Conservation (phyloP, 495 filamentous ascomycete genomes). For the Trichoderma reesei region DNA sequence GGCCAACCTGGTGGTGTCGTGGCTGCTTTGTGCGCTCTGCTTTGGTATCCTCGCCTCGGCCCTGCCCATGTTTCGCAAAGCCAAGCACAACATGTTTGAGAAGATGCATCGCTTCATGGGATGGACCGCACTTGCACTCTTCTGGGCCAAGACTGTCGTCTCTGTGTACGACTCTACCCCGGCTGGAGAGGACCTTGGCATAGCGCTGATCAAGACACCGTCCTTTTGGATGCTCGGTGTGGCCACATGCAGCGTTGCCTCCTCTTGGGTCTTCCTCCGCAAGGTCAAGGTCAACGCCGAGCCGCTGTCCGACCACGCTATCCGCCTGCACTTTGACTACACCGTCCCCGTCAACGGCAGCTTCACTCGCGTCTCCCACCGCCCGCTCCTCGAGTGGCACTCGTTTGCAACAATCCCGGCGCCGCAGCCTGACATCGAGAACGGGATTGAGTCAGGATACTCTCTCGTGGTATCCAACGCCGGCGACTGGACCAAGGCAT, state of each 20-base stretch:
- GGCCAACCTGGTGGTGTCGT: constrained; percentile 35
- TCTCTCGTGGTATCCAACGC: constrained; percentile 67
- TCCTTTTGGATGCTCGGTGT: constrained; percentile 60
- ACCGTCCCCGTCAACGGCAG: constrained; percentile 45
- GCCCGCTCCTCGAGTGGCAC: constrained; percentile 67
- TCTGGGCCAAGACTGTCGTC: constrained; percentile 47
- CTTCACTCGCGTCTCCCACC: constrained; percentile 43
- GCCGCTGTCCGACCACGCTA: constrained; percentile 57
- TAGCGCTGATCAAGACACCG: constrained; percentile 42
- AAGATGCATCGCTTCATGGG: constrained; percentile 56
- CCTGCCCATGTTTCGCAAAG: constrained; percentile 42
- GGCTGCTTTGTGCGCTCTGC: constrained; percentile 33
- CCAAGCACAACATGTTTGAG: constrained; percentile 57
- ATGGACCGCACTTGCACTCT: constrained; percentile 51
- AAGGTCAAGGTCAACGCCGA: constrained; percentile 51
- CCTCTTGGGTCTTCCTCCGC: constrained; percentile 60
- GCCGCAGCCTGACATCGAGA: constrained; percentile 42
- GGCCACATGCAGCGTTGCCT: constrained; percentile 48
- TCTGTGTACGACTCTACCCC: constrained; percentile 30
- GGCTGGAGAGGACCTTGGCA: constrained; percentile 38
- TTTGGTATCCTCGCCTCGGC: constrained; percentile 33
- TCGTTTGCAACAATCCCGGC: constrained; percentile 68
- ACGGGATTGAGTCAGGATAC: constrained; percentile 37
- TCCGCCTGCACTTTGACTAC: constrained; percentile 61
- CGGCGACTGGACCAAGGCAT: constrained; percentile 70